These are phyloP conservation scores for Akanthomyces uredinophilus DNA, from an alignment of 2,329 filamentous ascomycete genomes.

Conservation along the genomic window DNA sequence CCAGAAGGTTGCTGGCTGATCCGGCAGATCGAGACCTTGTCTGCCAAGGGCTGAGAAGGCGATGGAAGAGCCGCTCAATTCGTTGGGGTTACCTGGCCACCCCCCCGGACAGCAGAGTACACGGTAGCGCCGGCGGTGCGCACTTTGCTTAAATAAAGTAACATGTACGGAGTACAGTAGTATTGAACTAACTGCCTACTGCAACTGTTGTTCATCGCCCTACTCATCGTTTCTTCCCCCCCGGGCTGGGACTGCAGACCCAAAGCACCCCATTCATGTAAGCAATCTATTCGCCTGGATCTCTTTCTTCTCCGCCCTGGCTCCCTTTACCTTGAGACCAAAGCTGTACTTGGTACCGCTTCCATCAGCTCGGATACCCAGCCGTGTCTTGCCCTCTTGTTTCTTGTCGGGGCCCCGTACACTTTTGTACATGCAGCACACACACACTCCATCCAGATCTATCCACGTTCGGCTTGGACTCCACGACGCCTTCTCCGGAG, in stretches of 20 bases:
- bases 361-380: constrained; percentile 8
- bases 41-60: constrained; percentile 11
- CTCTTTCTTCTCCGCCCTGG: background rate
- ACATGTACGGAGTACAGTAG: constrained; percentile 1
- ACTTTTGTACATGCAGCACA: constrained; percentile 2
- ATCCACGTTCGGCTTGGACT: constrained; percentile 11
- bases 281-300: constrained; percentile 5
- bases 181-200: background rate
- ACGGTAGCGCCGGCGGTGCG: constrained; percentile 1
- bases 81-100: constrained; percentile 8
- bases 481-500: constrained; percentile 10
- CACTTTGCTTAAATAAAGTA: background rate
- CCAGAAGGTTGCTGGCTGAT: constrained; percentile 12
- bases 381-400: constrained; percentile 3
- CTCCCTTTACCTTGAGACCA: background rate
- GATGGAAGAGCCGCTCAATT: constrained; percentile 13
- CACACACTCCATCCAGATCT: constrained; percentile 9
- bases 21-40: constrained; percentile 14
- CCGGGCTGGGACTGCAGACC: background rate
- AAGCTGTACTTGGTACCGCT: constrained; percentile 2
- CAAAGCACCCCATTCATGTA: constrained; percentile 7
- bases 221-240: background rate
- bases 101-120: background rate
- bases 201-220: background rate
- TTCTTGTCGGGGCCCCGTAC: background rate